Evolutionary conservation across 257 asterid genomes (phyloP).

Genomic region (Solanum etuberosum): DNA sequence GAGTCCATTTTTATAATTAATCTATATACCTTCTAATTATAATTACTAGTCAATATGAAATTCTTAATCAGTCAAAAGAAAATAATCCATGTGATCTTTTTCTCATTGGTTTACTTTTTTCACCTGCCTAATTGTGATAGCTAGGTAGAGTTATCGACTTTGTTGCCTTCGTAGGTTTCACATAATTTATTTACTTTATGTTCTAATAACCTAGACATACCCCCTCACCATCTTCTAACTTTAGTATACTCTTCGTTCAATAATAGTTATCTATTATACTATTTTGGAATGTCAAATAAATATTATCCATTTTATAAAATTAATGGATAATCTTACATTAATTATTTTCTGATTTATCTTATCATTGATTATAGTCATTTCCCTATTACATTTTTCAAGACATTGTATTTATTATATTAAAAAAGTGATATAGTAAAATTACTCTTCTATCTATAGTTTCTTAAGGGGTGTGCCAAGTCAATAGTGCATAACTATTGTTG

Average conservation of each 20-base stretch:
- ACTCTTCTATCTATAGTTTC: no score
- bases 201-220: neutral
- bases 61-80: neutral
- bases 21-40: neutral
- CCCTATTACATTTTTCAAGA: no score
- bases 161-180: neutral
- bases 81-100: neutral
- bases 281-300: no score
- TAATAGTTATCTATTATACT: fast-evolving
- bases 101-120: neutral
- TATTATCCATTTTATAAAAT: no score
- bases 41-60: neutral
- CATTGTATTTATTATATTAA: no score
- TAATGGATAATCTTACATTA: no score
- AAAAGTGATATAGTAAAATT: no score
- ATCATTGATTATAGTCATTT: no score
- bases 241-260: fast-evolving
- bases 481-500: no score
- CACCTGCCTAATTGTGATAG: neutral
- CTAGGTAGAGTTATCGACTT: neutral
- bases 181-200: neutral
- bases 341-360: no score
- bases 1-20: neutral
- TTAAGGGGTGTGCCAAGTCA: no score
- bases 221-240: neutral